These are phyloP conservation scores for Phytopythium boreale DNA, from an alignment of 352 stramenopile genomes.

Conservation along the genomic window DNA sequence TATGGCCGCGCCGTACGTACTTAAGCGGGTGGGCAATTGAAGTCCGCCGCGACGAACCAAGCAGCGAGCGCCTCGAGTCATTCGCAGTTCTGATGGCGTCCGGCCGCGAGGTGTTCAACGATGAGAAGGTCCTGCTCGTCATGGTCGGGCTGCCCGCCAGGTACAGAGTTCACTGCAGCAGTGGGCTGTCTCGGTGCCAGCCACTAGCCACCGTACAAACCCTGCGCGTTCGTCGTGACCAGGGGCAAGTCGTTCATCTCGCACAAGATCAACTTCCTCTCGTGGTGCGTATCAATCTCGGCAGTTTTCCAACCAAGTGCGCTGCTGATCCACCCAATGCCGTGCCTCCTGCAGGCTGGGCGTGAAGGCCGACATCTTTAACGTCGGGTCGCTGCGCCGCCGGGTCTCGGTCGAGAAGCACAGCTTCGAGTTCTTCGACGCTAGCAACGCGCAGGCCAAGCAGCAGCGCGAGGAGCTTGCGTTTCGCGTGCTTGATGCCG, in stretches of 20 bases:
- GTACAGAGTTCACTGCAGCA: conserved; percentile 13
- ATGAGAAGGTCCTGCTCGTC: conserved; percentile 89
- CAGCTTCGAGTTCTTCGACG: conserved; percentile 82
- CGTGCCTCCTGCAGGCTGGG: conserved; percentile 20
- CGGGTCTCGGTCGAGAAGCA: conserved; percentile 58
- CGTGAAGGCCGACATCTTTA: conserved; percentile 79
- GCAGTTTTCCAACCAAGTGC: too few relatives aligned
- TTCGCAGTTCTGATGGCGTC: neutral
- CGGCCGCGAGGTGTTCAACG: conserved; percentile 43
- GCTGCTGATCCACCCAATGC: neutral
- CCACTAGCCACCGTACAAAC: too few relatives aligned
- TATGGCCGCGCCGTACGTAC: neutral
- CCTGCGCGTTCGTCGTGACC: neutral
- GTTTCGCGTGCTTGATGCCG: conserved; percentile 37
- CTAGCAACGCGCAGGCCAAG: conserved; percentile 60
- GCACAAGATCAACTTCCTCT: conserved; percentile 70
- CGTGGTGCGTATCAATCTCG: conserved; percentile 21
- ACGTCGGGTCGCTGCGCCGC: conserved; percentile 88
- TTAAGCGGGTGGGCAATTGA: neutral
- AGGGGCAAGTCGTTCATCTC: conserved; percentile 91
- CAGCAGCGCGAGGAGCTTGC: conserved; percentile 65
- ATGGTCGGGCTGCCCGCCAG: conserved; percentile 89
- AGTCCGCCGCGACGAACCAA: neutral
- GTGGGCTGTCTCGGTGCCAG: too few relatives aligned
- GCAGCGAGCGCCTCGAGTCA: neutral